phyloP scores from a whole-genome alignment of 352 stramenopile genomes.

The Globisporangium canariense region DNA sequence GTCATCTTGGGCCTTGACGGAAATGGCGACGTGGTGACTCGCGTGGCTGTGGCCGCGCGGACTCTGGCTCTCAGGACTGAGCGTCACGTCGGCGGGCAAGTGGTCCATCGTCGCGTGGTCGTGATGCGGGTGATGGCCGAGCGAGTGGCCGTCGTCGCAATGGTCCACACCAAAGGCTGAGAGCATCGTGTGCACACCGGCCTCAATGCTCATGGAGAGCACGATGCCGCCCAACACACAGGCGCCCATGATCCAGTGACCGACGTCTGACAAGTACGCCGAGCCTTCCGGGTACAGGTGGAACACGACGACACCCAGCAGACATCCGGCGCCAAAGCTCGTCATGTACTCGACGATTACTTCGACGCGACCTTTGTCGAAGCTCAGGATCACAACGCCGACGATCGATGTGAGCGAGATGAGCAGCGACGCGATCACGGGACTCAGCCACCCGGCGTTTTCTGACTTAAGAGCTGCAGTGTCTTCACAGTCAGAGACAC shows the following conservation, averaged over 20 bases:
- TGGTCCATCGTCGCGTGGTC: slow-evolving; percentile 16
- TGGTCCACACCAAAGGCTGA: slow-evolving; percentile 21
- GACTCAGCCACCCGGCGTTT: slow-evolving; percentile 7
- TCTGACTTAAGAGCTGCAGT: background rate
- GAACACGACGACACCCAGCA: slow-evolving; percentile 38
- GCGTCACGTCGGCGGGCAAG: slow-evolving; percentile 4
- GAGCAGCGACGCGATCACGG: slow-evolving; percentile 18
- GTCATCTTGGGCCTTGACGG: background rate
- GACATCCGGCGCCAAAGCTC: slow-evolving; percentile 24
- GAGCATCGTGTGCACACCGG: slow-evolving; percentile 27
- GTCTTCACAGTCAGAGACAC: slow-evolving; percentile 5
- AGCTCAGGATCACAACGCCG: slow-evolving; percentile 19
- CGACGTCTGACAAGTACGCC: slow-evolving; percentile 24
- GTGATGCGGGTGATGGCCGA: slow-evolving; percentile 13
- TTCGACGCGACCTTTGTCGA: slow-evolving; percentile 17
- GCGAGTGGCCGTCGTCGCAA: slow-evolving; percentile 12
- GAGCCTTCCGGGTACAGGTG: slow-evolving; percentile 36
- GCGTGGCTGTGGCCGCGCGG: slow-evolving; percentile 17
- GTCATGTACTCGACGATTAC: slow-evolving; percentile 20
- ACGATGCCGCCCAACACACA: slow-evolving; percentile 29
- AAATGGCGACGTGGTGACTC: slow-evolving; percentile 14
- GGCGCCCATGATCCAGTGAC: slow-evolving; percentile 29
- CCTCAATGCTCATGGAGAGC: slow-evolving; percentile 30
- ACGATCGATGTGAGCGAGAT: slow-evolving; percentile 23
- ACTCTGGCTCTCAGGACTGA: slow-evolving; percentile 16